A percentile compares a stretch with the other conserved stretches of the same genome.
These are phyloP conservation scores for Candida tetrigidarum DNA, from an alignment of 1,139 yeast genomes.

Conservation along the genomic window DNA sequence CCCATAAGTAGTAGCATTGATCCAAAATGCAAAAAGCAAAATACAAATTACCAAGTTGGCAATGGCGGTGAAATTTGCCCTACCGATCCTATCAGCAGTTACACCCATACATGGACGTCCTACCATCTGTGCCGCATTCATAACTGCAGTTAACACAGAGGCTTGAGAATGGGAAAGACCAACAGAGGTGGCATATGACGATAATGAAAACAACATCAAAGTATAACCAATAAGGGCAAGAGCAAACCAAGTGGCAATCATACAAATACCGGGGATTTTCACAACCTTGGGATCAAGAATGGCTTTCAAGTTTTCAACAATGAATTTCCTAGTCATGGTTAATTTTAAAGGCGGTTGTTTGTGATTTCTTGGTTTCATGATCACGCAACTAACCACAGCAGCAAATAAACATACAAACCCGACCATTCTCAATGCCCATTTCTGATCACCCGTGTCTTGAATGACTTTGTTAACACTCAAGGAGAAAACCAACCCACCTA, in stretches of 20 bases:
- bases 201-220: slow-evolving; percentile 60
- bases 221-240: slow-evolving; percentile 60
- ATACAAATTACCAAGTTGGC: slow-evolving; percentile 36
- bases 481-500: slow-evolving; percentile 66
- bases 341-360: slow-evolving; percentile 29
- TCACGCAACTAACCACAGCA: slow-evolving; percentile 32
- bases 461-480: slow-evolving; percentile 52
- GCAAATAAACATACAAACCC: slow-evolving; percentile 53
- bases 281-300: slow-evolving; percentile 37
- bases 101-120: slow-evolving; percentile 71
- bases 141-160: slow-evolving; percentile 60
- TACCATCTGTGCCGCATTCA: slow-evolving; percentile 64
- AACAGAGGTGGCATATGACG: slow-evolving; percentile 63
- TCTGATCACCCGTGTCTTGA: slow-evolving; percentile 54
- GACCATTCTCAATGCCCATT: slow-evolving; percentile 70
- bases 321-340: slow-evolving; percentile 24
- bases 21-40: slow-evolving; percentile 55
- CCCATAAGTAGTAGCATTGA: slow-evolving; percentile 54
- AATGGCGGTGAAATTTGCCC: slow-evolving; percentile 52
- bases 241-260: slow-evolving; percentile 60
- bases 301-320: slow-evolving; percentile 24
- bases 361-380: slow-evolving; percentile 51
- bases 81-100: slow-evolving; percentile 60
- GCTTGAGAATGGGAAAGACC: slow-evolving; percentile 62
- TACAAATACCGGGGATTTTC: slow-evolving; percentile 39